A percentile compares a stretch with the other conserved stretches of the same genome.
Conservation (phyloP, 2,329 filamentous ascomycete genomes). For the Tetracladium maxilliforme region DNA sequence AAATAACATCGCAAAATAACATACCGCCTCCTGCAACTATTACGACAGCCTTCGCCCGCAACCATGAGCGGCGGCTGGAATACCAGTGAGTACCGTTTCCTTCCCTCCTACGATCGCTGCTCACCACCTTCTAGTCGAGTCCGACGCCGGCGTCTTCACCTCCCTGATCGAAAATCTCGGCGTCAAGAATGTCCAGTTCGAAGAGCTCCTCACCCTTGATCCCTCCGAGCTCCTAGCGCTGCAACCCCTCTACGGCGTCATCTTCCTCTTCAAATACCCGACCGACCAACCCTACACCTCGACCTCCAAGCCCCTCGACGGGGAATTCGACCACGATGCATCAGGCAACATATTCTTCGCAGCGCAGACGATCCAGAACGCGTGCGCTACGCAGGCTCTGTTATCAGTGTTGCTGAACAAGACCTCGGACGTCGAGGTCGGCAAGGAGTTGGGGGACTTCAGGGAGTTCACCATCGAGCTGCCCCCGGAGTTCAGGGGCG, state of each 20-base stretch:
- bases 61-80: slow-evolving; percentile 80
- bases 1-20: too few relatives aligned
- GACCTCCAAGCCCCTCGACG: slow-evolving; percentile 58
- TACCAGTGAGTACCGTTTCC: slow-evolving; percentile 45
- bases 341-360: slow-evolving; percentile 81
- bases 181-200: slow-evolving; percentile 88
- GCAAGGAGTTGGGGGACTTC: slow-evolving; percentile 45
- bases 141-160: slow-evolving; percentile 72
- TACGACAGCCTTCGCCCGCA: too few relatives aligned
- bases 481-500: slow-evolving; percentile 50
- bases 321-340: slow-evolving; percentile 63
- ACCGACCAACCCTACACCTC: slow-evolving; percentile 44
- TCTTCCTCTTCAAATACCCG: slow-evolving; percentile 97
- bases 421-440: slow-evolving; percentile 38
- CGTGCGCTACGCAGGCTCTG: slow-evolving; percentile 90
- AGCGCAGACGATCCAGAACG: slow-evolving; percentile 94
- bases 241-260: slow-evolving; percentile 80
- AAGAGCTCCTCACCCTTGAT: slow-evolving; percentile 86
- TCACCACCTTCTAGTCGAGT: slow-evolving; percentile 5
- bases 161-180: slow-evolving; percentile 87
- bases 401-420: slow-evolving; percentile 82
- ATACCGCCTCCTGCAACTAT: too few relatives aligned
- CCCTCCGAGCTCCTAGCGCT: slow-evolving; percentile 55
- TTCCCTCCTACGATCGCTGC: slow-evolving; percentile 2
- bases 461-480: slow-evolving; percentile 60